A percentile compares a stretch with the other conserved stretches of the same genome.
These are phyloP conservation scores for Fagus sylvatica DNA, from an alignment of 306 rosid genomes.

Conservation along the genomic window DNA sequence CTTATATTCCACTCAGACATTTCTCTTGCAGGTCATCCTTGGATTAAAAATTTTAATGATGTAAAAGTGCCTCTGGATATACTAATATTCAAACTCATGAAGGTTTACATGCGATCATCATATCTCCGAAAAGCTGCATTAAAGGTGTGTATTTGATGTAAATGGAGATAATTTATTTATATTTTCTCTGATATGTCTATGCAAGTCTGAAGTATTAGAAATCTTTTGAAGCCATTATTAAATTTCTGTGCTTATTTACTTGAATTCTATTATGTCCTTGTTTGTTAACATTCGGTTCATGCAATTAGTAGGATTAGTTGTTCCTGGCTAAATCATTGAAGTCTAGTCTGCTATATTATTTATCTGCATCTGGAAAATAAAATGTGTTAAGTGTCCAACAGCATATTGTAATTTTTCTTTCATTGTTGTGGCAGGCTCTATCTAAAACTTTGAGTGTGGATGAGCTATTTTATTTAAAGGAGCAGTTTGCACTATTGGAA, in stretches of 20 bases:
- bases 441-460: conserved; percentile 75
- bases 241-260: neutral
- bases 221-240: neutral
- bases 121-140: conserved; percentile 86
- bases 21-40: conserved; percentile 78
- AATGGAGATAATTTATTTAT: neutral
- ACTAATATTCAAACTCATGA: conserved; percentile 83
- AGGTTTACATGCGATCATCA: conserved; percentile 82
- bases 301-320: neutral
- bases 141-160: conserved; percentile 56
- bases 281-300: neutral
- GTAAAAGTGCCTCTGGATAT: conserved; percentile 77
- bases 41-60: conserved; percentile 65
- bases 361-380: neutral
- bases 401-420: conserved; percentile 10
- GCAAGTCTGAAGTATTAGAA: neutral
- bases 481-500: conserved; percentile 72
- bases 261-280: neutral
- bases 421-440: conserved; percentile 61
- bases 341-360: neutral
- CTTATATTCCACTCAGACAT: conserved; percentile 30
- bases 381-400: neutral
- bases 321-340: neutral
- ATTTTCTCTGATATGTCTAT: conserved; percentile 5
- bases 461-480: conserved; percentile 64